Evolutionary conservation across 257 asterid species (phyloP), one percentile per base, ranked within the genome.

Genomic region (Petunia axillaris): DNA sequence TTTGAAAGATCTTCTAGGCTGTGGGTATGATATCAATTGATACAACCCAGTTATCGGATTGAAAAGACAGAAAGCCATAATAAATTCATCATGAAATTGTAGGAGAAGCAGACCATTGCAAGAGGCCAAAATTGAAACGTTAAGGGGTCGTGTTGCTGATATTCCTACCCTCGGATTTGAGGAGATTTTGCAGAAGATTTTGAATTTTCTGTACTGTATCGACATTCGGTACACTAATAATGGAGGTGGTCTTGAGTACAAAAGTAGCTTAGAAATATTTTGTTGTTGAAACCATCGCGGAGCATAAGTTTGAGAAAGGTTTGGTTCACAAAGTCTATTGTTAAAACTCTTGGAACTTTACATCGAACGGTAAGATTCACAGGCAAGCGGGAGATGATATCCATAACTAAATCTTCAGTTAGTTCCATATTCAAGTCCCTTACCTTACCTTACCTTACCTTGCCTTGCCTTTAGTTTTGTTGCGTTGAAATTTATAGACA

Each of bases 51-150:
- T 54, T 9, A 14, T 8, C 4, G 82, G 82, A 15, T 80, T 80
- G 78, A 80, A 80, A 36, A 68, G 1, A 36, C 15, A 25, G 6
- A 41, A 59, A 25, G 3, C 36, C 6, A 6, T 1, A 4, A 9
- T 25, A 25, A 25, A 25, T 25, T 25, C 35, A 13, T 6, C 4
- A 4, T 8, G 25, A 58, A 64, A 50, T 53, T 48, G 40, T 1
- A 79, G 8, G 7, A 79, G n/a, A 57, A 67, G 58, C 2, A 70
- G 78, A 70, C 82, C 78, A 11, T 41, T 40, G 13, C 54, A 53
- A 36, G 77, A 52, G 6, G 67, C 58, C 62, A 64, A 48, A 39
- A 79, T 52, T 2, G 35, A 36, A 37, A 11, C 37, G 9, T 25
- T 2, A 35, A 62, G 67, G 5, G 67, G 38, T 60, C 14, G 35